Evolutionary conservation across 345 rosid species (phyloP).

Genomic region (Camelina sativa): DNA sequence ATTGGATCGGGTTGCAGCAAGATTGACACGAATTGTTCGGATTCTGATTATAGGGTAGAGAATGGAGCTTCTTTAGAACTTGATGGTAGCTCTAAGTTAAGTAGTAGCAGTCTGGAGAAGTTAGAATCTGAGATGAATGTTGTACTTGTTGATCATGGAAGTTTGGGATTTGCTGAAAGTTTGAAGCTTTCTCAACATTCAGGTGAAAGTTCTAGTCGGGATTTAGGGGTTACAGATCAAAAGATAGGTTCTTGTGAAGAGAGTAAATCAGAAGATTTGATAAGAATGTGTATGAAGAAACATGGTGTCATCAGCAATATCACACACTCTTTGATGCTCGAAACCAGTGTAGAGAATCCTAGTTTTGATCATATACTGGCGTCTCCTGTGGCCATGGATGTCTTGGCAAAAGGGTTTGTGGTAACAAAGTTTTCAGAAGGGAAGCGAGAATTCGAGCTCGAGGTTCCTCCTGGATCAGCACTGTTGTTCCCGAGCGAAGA

Average conservation of each 20-base stretch:
- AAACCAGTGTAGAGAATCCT: slow-evolving; percentile 1
- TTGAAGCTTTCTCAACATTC: slow-evolving; percentile 20
- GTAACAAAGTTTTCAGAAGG: slow-evolving; percentile 62
- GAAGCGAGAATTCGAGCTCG: slow-evolving; percentile 57
- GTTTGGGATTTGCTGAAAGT: slow-evolving; percentile 28
- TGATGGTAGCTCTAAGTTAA: slow-evolving; percentile 36
- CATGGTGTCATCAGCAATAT: slow-evolving; percentile 51
- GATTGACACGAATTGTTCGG: slow-evolving; percentile 32
- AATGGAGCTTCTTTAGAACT: slow-evolving; percentile 21
- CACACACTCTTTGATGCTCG: slow-evolving; percentile 41
- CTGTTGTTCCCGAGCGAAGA: slow-evolving; percentile 67
- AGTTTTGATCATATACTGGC: slow-evolving; percentile 54
- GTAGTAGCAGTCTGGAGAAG: slow-evolving; percentile 15
- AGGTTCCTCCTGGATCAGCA: slow-evolving; percentile 66
- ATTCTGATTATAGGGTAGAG: slow-evolving; percentile 26
- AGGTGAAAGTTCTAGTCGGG: background rate
- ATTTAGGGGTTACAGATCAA: background rate
- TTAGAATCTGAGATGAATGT: slow-evolving; percentile 25
- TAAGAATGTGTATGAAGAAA: slow-evolving; percentile 47
- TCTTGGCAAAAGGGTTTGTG: slow-evolving; percentile 64
- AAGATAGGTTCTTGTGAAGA: slow-evolving; percentile 23
- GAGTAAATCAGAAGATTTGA: slow-evolving; percentile 16
- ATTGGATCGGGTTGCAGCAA: slow-evolving; percentile 38
- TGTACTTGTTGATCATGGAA: slow-evolving; percentile 21
- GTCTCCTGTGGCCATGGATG: slow-evolving; percentile 47